Percentiles rank a stretch among this genome's conserved stretches.
Evolutionary conservation across 176 grass and related monocot genomes (phyloP).

Genomic region (Eleusine indica): DNA sequence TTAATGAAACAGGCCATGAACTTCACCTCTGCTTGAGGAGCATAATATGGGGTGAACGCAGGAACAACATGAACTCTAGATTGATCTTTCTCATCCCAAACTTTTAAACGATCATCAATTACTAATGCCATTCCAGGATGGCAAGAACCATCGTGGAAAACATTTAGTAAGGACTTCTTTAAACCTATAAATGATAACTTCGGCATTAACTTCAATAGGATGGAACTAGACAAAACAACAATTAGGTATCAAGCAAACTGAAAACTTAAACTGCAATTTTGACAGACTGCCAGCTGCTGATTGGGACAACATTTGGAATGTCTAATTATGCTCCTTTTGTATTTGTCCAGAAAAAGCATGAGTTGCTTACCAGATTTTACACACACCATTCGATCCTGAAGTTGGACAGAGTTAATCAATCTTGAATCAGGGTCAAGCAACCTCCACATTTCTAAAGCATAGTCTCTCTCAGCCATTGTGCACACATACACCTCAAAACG

Average conservation of each 20-base stretch:
- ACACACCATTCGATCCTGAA: slow-evolving; percentile 89
- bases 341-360: slow-evolving; percentile 8
- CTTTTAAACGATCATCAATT: slow-evolving; percentile 95
- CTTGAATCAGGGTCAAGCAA: slow-evolving; percentile 93
- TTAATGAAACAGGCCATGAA: slow-evolving; percentile 25
- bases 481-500: slow-evolving; percentile 99
- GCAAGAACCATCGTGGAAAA: slow-evolving; percentile 92
- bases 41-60: slow-evolving; percentile 98
- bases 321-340: background rate
- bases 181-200: slow-evolving; percentile 50
- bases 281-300: slow-evolving; percentile 13
- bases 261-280: slow-evolving; percentile 1
- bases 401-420: slow-evolving; percentile 79
- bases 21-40: slow-evolving; percentile 93
- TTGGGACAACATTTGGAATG: background rate
- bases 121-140: slow-evolving; percentile 97
- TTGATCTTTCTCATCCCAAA: slow-evolving; percentile 99
- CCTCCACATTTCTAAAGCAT: slow-evolving; percentile 99
- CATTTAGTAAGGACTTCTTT: slow-evolving; percentile 86
- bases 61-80: slow-evolving; percentile 93
- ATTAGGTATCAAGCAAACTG: background rate
- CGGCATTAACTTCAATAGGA: slow-evolving; percentile 31
- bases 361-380: slow-evolving; percentile 85
- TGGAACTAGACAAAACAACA: slow-evolving; percentile 29
- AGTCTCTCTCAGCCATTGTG: slow-evolving; percentile 99